A percentile compares a stretch with the other conserved stretches of the same genome.
Evolutionary conservation across 495 filamentous ascomycete species (phyloP).

Genomic region (Penicillium manginii): DNA sequence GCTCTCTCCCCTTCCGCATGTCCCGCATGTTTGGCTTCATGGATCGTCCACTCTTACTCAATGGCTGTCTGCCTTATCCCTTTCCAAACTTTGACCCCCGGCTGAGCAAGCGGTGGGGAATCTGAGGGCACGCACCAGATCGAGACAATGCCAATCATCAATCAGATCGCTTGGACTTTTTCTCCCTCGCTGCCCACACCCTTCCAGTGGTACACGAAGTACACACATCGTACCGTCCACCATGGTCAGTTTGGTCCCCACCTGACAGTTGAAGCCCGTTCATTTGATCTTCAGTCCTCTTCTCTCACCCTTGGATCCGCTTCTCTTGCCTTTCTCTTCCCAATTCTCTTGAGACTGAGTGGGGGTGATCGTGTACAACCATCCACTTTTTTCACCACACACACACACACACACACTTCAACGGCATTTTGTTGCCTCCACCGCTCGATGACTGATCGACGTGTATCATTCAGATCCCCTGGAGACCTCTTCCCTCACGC

Average conservation of each 20-base stretch:
- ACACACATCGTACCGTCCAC: background rate
- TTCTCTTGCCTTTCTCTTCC: slow-evolving; percentile 9
- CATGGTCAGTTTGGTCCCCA: slow-evolving; percentile 15
- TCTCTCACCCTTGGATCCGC: slow-evolving; percentile 2
- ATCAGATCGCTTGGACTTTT: slow-evolving; percentile 21
- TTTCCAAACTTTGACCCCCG: background rate
- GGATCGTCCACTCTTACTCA: background rate
- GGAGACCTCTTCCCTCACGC: background rate
- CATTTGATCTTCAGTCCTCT: background rate
- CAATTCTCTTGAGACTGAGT: slow-evolving; percentile 10
- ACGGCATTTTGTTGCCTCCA: slow-evolving; percentile 1
- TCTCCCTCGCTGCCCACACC: slow-evolving; percentile 12
- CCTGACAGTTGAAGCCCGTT: slow-evolving; percentile 15
- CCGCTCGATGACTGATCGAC: slow-evolving; percentile 11
- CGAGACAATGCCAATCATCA: slow-evolving; percentile 17
- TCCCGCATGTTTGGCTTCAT: background rate
- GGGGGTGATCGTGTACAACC: slow-evolving; percentile 5
- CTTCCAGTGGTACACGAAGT: slow-evolving; percentile 1
- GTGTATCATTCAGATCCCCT: slow-evolving; percentile 1
- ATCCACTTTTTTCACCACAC: slow-evolving; percentile 16
- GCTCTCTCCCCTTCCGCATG: background rate
- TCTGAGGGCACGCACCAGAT: slow-evolving; percentile 14
- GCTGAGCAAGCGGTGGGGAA: slow-evolving; percentile 25
- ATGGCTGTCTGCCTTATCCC: background rate
- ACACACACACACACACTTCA: background rate